Conservation (phyloP, 208 protist species). For the Leishmania arabica region DNA sequence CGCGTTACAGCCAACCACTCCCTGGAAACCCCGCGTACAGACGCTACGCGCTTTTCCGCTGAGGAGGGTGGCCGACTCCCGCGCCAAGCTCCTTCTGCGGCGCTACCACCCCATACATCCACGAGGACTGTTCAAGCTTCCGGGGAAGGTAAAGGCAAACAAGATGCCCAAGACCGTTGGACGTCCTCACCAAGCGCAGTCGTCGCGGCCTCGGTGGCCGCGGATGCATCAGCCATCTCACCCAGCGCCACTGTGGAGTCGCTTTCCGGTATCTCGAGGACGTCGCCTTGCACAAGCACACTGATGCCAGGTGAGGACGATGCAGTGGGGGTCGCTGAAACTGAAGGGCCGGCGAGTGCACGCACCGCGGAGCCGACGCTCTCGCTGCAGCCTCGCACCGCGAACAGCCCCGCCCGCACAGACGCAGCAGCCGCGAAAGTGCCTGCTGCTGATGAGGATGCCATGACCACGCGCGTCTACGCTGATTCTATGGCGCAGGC, state of each 20-base stretch:
- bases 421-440: not conserved
- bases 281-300: constrained; percentile 63
- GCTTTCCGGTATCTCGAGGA: constrained; percentile 69
- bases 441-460: not conserved
- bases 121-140: not conserved
- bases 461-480: constrained; percentile 12
- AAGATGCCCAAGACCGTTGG: not conserved
- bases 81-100: not conserved
- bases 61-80: not conserved
- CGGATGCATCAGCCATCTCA: constrained; percentile 8
- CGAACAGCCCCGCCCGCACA: not conserved
- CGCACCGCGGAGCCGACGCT: not conserved
- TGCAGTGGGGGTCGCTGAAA: not conserved
- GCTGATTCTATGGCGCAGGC: constrained; percentile 16
- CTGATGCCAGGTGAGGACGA: constrained; percentile 26
- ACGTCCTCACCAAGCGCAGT: not conserved
- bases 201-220: not conserved
- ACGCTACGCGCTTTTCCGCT: not conserved
- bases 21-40: not conserved
- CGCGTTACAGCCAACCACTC: not conserved
- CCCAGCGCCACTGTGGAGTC: constrained; percentile 52
- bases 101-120: not conserved
- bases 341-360: not conserved
- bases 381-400: not conserved
- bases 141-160: not conserved